These are phyloP conservation scores for Rubia balearica DNA, from an alignment of 305 asterid genomes.

Conservation along the genomic window DNA sequence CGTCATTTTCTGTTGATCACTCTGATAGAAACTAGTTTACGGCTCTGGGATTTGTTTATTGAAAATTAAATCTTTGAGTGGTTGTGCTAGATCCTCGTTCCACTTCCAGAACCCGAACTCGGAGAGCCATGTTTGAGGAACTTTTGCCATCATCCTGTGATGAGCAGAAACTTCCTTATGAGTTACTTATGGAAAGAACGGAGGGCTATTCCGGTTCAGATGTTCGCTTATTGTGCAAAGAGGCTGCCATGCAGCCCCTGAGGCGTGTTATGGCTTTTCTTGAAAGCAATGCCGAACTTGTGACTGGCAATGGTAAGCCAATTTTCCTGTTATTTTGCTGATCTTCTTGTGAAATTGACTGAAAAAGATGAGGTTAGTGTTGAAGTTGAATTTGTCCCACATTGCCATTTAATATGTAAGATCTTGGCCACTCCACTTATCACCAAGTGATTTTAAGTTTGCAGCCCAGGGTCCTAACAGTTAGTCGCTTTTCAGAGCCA, in stretches of 20 bases:
- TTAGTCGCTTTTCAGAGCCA: not conserved
- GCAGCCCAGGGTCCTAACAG: not conserved
- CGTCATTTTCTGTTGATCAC: not conserved
- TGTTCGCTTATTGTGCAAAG: constrained; percentile 84
- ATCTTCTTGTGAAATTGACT: not conserved
- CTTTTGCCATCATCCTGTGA: constrained; percentile 46
- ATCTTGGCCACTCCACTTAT: not conserved
- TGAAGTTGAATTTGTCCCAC: not conserved
- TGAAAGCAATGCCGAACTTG: constrained; percentile 52
- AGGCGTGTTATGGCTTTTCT: constrained; percentile 66
- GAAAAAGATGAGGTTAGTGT: not conserved
- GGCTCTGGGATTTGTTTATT: not conserved
- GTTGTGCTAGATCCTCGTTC: constrained; percentile 71
- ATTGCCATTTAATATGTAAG: not conserved
- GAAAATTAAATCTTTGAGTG: not conserved
- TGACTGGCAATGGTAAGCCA: constrained; percentile 75
- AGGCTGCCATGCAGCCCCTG: constrained; percentile 95
- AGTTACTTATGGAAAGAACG: constrained; percentile 55
- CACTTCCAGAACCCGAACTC: constrained; percentile 89
- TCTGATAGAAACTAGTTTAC: not conserved
- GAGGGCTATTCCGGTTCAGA: constrained; percentile 93
- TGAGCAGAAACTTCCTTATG: constrained; percentile 57
- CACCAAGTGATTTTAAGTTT: not conserved
- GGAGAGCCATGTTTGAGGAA: constrained; percentile 85
- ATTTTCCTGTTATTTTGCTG: not conserved